Evolutionary conservation across 129 eudicot species (phyloP), one percentile per base, ranked within the genome.

Genomic region (Flaveria robusta): DNA sequence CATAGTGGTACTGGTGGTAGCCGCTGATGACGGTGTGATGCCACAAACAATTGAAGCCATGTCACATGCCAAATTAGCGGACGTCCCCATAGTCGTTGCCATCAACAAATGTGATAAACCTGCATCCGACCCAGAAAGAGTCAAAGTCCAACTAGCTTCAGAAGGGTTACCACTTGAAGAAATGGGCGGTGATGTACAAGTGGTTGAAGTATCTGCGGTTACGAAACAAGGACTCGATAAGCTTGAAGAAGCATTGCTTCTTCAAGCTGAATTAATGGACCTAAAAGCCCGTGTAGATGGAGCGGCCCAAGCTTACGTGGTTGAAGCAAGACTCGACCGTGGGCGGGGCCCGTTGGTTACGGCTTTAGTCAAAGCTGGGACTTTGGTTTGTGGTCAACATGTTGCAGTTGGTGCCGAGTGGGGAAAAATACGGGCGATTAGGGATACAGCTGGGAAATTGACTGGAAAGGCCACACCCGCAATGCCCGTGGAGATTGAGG

Each of bases 401-500:
- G 86, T 93, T n/a, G 98, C 82, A 37, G 96, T 90, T n/a, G 98
- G 98, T 42, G 87, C 91, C 0, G 93, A 90, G 60, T 93, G 98
- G 98, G 98, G 98, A 58, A 86, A 83, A 69, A 93, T 93, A 56
- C 78, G 98, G 72, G 96, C 91, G 29, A 87, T 93, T 37, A 82
- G 97, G 85, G 98, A 93, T 79, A 85, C 83, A 66, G 60, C 68
- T 2, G 91, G 96, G 43, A 81, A 84, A 42, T 55, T 76, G 68
- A 84, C 88, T 2, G 22, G 64, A 20, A 37, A 65, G 71, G 98
- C 97, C 13, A 67, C 81, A 37, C 98, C 98, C 8, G 90, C 97
- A 0, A 90, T 88, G 96, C 98, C 97, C 7, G 96, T 93, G 50
- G 98, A 90, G 88, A 93, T 93, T 55, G 98, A 93, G 82, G 98